These are phyloP conservation scores for Hemisphaericaspora xylofermentans DNA, from an alignment of 1,139 yeast genomes.

Conservation along the genomic window DNA sequence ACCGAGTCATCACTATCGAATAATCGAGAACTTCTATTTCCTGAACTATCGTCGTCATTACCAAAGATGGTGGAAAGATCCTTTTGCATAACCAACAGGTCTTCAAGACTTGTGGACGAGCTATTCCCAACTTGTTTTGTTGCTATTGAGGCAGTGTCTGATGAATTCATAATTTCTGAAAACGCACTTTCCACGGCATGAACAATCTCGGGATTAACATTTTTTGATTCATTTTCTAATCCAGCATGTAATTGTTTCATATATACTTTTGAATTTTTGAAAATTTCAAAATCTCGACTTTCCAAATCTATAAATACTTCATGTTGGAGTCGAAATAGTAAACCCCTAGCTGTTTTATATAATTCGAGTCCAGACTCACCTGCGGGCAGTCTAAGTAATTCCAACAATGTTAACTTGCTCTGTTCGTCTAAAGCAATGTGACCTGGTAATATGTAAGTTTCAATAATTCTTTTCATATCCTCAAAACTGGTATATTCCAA, in stretches of 20 bases:
- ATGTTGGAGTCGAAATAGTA: conserved; percentile 57
- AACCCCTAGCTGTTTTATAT: conserved; percentile 52
- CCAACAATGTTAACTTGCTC: conserved; percentile 18
- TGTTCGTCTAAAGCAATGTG: background rate
- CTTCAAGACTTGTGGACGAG: conserved; percentile 12
- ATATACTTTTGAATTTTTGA: conserved; percentile 37
- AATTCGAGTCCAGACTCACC: conserved; percentile 12
- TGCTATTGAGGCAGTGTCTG: conserved; percentile 10
- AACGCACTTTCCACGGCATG: conserved; percentile 73
- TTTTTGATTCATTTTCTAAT: conserved; percentile 5
- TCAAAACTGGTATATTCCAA: conserved; percentile 43
- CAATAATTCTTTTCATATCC: conserved; percentile 49
- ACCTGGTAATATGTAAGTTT: conserved; percentile 6
- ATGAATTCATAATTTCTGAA: conserved; percentile 52
- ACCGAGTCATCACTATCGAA: conserved; percentile 37
- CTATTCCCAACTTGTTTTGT: conserved; percentile 4
- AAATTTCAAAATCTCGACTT: conserved; percentile 52
- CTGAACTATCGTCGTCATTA: conserved; percentile 15
- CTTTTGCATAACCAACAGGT: conserved; percentile 23
- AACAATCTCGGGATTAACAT: conserved; percentile 46
- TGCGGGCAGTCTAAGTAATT: conserved; percentile 8
- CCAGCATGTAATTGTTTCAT: conserved; percentile 1
- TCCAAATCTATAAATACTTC: conserved; percentile 50
- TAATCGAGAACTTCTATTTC: conserved; percentile 25
- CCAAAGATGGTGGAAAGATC: conserved; percentile 32